A percentile compares a stretch with the other conserved stretches of the same genome.
These are phyloP conservation scores for Backusella mclennaniae DNA, from an alignment of 192 early-diverging fungal species.

Conservation along the genomic window DNA sequence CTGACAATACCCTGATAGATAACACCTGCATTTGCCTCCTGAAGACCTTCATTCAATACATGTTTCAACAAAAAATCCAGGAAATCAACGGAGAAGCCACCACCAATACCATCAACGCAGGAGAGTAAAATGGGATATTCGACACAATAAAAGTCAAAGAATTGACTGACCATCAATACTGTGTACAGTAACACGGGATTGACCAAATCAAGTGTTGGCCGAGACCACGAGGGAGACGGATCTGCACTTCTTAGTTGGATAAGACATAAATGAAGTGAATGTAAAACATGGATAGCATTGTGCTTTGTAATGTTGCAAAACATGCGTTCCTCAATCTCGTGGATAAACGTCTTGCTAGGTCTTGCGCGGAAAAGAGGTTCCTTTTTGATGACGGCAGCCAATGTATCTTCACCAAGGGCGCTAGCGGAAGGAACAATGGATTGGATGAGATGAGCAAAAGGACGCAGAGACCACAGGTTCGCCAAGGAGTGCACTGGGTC, in stretches of 20 bases:
- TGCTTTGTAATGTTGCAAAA: slow-evolving; percentile 22
- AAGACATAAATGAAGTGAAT: slow-evolving; percentile 31
- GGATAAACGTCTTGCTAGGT: slow-evolving; percentile 4
- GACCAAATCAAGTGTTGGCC: slow-evolving; percentile 23
- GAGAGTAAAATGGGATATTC: slow-evolving; percentile 38
- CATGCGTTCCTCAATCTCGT: slow-evolving; percentile 13
- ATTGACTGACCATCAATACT: slow-evolving; percentile 9
- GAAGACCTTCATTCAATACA: slow-evolving; percentile 27
- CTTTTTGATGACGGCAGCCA: background rate
- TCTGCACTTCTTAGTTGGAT: slow-evolving; percentile 29
- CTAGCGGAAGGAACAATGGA: background rate
- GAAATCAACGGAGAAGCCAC: slow-evolving; percentile 37
- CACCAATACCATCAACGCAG: slow-evolving; percentile 37
- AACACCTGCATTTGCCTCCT: slow-evolving; percentile 23
- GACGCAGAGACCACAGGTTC: slow-evolving; percentile 24
- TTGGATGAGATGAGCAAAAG: slow-evolving; percentile 23
- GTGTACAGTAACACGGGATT: slow-evolving; percentile 27
- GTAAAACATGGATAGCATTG: slow-evolving; percentile 32
- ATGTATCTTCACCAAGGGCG: background rate
- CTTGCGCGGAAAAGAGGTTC: background rate
- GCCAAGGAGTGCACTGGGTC: slow-evolving; percentile 4
- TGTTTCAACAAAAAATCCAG: slow-evolving; percentile 28
- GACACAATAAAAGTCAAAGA: slow-evolving; percentile 32
- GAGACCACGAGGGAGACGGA: slow-evolving; percentile 27
- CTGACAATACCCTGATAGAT: slow-evolving; percentile 38